These are phyloP conservation scores for Lignosus rhinocerotis DNA, from an alignment of 1,284 basidiomycete species.

Conservation along the genomic window DNA sequence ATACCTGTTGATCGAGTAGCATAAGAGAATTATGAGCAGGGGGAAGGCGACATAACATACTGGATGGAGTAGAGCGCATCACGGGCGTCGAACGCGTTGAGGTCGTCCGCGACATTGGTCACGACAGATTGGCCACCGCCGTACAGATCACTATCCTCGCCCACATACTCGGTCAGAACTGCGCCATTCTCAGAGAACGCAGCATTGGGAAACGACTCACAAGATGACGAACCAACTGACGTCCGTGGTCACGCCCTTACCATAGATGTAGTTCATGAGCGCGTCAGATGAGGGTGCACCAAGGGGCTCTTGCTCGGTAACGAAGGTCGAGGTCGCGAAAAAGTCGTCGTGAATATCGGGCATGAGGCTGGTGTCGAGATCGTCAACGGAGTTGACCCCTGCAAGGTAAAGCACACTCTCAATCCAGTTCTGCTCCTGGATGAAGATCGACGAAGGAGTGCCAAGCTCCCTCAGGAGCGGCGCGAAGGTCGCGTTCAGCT, in stretches of 20 bases:
- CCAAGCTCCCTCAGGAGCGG: not conserved
- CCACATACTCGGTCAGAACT: no score
- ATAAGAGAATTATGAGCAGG: no score
- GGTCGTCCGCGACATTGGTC: not conserved
- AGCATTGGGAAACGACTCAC: no score
- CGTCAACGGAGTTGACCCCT: not conserved
- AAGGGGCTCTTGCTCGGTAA: no score
- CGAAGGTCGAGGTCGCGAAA: conserved; percentile 1
- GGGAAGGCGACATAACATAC: no score
- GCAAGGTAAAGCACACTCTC: conserved; percentile 7
- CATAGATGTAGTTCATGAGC: no score
- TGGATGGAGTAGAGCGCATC: not conserved
- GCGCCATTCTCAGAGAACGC: no score
- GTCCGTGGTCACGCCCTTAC: no score
- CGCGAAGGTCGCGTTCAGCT: not conserved
- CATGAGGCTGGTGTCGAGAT: conserved; percentile 7
- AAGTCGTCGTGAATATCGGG: conserved; percentile 9
- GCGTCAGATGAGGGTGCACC: no score
- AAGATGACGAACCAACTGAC: no score
- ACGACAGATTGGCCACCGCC: not conserved
- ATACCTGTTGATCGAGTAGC: no score
- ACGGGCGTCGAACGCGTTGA: not conserved
- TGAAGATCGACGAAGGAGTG: not conserved
- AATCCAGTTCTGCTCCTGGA: not conserved
- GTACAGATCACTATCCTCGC: not conserved